Evolutionary conservation across 2,329 filamentous ascomycete genomes (phyloP), one percentile per base, ranked within the genome.

Genomic region (Cladobotryum mycophilum): DNA sequence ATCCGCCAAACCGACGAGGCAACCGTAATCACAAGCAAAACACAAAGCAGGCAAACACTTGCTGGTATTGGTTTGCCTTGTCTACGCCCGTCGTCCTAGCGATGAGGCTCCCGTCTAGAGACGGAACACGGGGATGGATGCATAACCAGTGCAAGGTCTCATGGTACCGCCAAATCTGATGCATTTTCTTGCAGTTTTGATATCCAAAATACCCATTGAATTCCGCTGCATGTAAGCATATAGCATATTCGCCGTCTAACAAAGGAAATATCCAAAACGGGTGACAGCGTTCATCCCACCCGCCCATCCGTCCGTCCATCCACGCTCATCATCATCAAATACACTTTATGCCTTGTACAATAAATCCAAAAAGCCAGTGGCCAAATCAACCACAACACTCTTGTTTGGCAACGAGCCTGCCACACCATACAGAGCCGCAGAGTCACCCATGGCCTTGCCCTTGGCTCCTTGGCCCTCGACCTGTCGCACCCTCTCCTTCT

Each of bases 381-480:
- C 92, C 64, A 99, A 71, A 61, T 95, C 89, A 57, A 89, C 88
- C 33, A 99, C 90, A 34, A 99, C 85, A 59, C 87, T 89, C 80
- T 97, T 97, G 67, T 99, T 95, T 1, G 93, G 93, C 68, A 99
- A 70, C 63, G 88, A 95, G 5, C 93, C 93, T 0, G 93, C 93
- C 51, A 99, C 91, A 49, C 93, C 93, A 69, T 99, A 99, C 55
- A 99, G 72, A 4, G 91, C 91, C 1, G 89, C 88, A 13, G 89
- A 84, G 66, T 96, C 88, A 1, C 89, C 89, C 60, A 82, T 78
- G 20, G 81, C 82, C 66, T 84, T 82, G 35, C 82, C 84, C 68
- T 84, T 79, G 33, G 72, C 69, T 0, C 76, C 76, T 69, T 84
- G 86, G 11, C 85, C 85, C 70, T 89, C 83, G 1, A 82, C 84